Base-by-base conservation (phyloP, 805 yeast genomes). In the Starmerella bombi region DNA sequence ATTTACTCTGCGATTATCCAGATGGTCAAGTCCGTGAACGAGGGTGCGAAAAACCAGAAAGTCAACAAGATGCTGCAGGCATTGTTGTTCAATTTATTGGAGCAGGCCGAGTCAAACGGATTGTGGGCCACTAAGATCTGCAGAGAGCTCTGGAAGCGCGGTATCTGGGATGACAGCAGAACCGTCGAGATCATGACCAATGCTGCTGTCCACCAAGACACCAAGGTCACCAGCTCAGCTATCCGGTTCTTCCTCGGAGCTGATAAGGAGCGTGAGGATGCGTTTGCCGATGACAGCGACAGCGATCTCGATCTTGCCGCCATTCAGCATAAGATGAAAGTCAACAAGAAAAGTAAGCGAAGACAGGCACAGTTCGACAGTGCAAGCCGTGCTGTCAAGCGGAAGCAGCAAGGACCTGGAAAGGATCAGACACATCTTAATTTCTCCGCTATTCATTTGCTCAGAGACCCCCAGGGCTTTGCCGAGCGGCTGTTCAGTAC, bases 151-250 rank as follows among this genome's bases (percentile, higher is more conserved):
- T 91, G 99, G 99, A 74, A 94, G 65, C 72, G 97, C 58, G 94
- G 94, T 56, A 81, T 91, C 43, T 91, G 99, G 99, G 96, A 85
- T 59, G 99, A 91, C 59, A 73, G 94, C 0, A 70, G 96, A 54
- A 80, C 97, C 0, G 94, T 91, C n/a, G 98, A 91, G 61, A 75
- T 91, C 55, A 86, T 91, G 97, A 79, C 93, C 1, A 91, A 84
- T 53, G 96, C 97, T 1, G 84, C 96, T 2, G 62, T 83, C 46
- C 95, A 85, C 55, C 77, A 79, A 14, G 94, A 91, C 53, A 66
- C 69, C 14, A 91, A 91, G 62, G 91, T 91, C 36, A 79, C 93
- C 5, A 66, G 80, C 40, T 80, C 96, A 3, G 98, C 95, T 46
- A 91, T 83, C 23, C 69, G 75, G 54, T 91, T 91, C 61, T 91